Base-by-base conservation (phyloP, 176 grass and related monocot genomes). In the Carex pumila region DNA sequence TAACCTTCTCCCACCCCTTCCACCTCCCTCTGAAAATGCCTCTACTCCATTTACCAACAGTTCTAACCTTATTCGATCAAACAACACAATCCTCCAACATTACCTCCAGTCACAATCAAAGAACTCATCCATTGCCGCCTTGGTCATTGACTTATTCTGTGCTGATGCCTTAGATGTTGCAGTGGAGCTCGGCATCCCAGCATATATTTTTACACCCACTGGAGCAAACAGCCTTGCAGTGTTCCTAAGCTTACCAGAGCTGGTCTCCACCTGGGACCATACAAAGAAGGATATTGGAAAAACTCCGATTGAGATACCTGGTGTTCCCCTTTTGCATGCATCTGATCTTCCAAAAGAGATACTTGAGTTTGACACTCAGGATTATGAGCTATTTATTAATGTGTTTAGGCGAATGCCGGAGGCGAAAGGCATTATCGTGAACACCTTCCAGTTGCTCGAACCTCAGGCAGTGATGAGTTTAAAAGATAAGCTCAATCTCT, bases 101-200 rank as follows among this genome's bases (percentile, higher is more conserved):
- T 85, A 88, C 87, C 86, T 88, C 85, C 50, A 79, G 63, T 74
- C 84, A 64, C 43, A 43, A 57, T 63, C 71, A 5, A n/a, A 64
- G n/a, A 78, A 87, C 37, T 79, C 88, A 56, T 87, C 82, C 30
- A 71, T 77, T 69, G 81, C 81, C 14, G 87, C 85, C 15, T 78
- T 94, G 69, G 83, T 90, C 17, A 30, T 94, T 7, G 90, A 94
- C 81, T 85, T 91, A 19, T 90, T 94, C 80, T 92, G 84, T 85
- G 18, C 62, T 29, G 81, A 89, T 60, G 41, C 88, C 18, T 80
- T 90, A 50, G 68, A 92, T 49, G 89, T 86, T 3, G 79, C 87
- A 60, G 49, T 25, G 0, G 8, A 49, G 58, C 2, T 6, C 47
- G 79, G 72, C 45, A 31, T 86, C 39, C 89, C 87, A 2, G 66